Percentiles rank a stretch among this genome's conserved stretches.
Evolutionary conservation across 805 yeast genomes (phyloP).

Genomic region (Wickerhamiella parazyma): DNA sequence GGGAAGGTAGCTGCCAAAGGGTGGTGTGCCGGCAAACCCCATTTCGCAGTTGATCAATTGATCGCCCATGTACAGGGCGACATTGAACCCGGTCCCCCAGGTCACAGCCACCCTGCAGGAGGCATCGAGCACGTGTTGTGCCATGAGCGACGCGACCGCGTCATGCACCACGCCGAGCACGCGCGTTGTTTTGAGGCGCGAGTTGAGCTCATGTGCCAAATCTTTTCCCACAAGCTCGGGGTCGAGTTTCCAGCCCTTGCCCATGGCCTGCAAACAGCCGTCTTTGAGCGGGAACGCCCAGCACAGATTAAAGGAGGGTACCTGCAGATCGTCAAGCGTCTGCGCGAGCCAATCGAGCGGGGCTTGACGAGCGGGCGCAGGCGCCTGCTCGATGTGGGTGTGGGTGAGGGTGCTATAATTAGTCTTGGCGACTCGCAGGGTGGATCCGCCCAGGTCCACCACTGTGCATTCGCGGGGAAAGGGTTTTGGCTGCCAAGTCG

Average conservation of each 20-base stretch:
- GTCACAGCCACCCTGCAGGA: conserved; percentile 17
- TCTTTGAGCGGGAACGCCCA: conserved; percentile 20
- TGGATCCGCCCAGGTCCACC: conserved; percentile 20
- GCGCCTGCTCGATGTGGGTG: background rate
- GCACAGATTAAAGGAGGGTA: conserved; percentile 11
- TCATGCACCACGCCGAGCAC: conserved; percentile 15
- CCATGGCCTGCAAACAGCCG: conserved; percentile 18
- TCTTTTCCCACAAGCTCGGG: conserved; percentile 6
- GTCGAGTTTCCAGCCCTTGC: conserved; percentile 15
- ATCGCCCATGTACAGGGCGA: background rate
- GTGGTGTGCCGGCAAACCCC: conserved; percentile 3
- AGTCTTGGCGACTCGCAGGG: conserved; percentile 14
- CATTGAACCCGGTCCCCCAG: conserved; percentile 20
- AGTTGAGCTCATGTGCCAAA: conserved; percentile 12
- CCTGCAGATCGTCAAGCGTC: conserved; percentile 7
- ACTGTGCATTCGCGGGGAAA: conserved; percentile 6
- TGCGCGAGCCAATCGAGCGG: conserved; percentile 16
- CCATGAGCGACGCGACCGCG: conserved; percentile 18
- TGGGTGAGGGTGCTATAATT: background rate
- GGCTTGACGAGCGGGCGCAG: background rate
- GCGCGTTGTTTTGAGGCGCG: background rate
- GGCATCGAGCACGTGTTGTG: conserved; percentile 12
- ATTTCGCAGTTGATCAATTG: conserved; percentile 1
- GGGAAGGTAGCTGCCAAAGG: background rate
- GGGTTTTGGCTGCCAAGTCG: background rate